Evolutionary conservation across 2,329 filamentous ascomycete species (phyloP), one percentile per base, ranked within the genome.

Genomic region (Tolypocladium amazonense): DNA sequence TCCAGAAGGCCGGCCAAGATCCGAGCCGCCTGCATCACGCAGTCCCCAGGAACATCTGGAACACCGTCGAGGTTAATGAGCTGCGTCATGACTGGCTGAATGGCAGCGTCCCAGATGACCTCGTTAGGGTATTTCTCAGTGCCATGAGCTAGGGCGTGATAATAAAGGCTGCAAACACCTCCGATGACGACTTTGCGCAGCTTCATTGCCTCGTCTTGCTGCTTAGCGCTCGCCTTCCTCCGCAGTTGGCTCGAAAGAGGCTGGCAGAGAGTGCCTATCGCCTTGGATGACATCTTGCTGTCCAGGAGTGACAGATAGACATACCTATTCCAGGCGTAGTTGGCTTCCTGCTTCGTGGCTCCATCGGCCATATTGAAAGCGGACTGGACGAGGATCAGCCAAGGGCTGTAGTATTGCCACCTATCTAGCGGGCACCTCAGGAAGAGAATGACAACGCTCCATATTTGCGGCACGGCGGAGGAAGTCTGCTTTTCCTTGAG

Each of bases 301-400:
- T 88, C 85, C 0, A 87, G 81, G 58, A 87, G 82, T 20, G 90
- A 80, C 8, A 87, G 83, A 69, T 88, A 96, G 25, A 94, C 83
- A 53, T 97, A 85, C 58, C 89, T 87, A 66, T 89, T 90, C 90
- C 93, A 97, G 0, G 92, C 92, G 59, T 87, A 77, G 67, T 93
- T 91, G 27, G 92, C 90, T 67, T 95, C 87, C 18, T 84, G 79
- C 66, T 88, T 90, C 53, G 87, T 88, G 53, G 81, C 76, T 4
- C 81, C 75, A 63, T 96, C 90, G 58, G 83, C 82, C 65, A 85
- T 88, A 69, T 96, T 96, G 73, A 97, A 91, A 68, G 90, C 94
- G 62, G 81, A 81, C 67, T 96, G 88, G 23, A 96, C 87, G 12
- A 96, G 81, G 38, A 82, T 81, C 9, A 97, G 78, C 89, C 91